Percentiles rank a stretch among this genome's conserved stretches.
phyloP scores from a whole-genome alignment of 345 rosid species.

The Gossypioides kirkii region DNA sequence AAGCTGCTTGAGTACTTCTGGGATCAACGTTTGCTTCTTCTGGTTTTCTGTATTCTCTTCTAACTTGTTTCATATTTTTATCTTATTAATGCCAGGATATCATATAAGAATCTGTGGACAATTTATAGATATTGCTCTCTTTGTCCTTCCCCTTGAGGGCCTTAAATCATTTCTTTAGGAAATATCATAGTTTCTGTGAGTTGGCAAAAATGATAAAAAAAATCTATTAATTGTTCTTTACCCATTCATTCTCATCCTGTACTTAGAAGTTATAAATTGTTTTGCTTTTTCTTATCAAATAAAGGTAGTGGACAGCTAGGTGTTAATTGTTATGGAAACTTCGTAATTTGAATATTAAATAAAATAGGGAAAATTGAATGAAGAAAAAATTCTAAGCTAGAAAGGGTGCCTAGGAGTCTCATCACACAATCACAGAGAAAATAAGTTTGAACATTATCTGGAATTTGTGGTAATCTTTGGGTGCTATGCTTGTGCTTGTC shows the following conservation, averaged over 20 bases:
- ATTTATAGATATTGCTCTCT: not conserved
- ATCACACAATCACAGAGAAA: not conserved
- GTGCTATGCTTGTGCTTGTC: slow-evolving; percentile 2
- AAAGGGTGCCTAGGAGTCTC: not conserved
- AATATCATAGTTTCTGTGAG: not conserved
- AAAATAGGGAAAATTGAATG: not conserved
- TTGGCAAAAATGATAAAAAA: not conserved
- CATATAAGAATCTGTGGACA: not conserved
- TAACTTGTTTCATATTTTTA: not conserved
- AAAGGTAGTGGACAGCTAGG: not conserved
- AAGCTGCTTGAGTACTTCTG: not conserved
- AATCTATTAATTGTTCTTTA: not conserved
- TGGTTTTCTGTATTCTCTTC: not conserved
- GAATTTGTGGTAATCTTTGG: not conserved
- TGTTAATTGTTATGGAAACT: not conserved
- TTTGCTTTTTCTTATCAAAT: not conserved
- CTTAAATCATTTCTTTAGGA: not conserved
- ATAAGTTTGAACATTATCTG: not conserved
- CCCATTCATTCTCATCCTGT: not conserved
- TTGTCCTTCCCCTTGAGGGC: not conserved
- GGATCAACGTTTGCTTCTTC: not conserved
- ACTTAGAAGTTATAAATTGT: not conserved
- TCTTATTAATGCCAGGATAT: not conserved
- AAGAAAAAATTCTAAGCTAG: not conserved
- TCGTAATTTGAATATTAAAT: not conserved